phyloP scores from a whole-genome alignment of 1,284 basidiomycete species.

The Leccinum huronense region DNA sequence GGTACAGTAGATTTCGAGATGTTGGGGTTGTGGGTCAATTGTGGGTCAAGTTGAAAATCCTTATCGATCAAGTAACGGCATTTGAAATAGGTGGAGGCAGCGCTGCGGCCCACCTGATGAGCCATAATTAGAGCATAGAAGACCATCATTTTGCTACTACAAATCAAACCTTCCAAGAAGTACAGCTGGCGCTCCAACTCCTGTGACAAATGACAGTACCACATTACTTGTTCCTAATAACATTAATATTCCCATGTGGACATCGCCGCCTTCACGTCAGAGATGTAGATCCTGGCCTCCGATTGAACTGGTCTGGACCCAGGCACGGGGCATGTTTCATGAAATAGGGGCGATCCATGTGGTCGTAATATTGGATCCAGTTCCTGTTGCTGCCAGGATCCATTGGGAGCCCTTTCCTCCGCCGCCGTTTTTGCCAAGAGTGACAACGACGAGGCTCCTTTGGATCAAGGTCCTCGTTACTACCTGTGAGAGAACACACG shows the following conservation, averaged over 20 bases:
- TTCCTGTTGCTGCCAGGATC: background rate
- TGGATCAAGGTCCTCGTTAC: background rate
- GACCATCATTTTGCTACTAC: too few relatives aligned
- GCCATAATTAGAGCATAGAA: too few relatives aligned
- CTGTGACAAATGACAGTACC: background rate
- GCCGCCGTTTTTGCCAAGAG: background rate
- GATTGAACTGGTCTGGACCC: too few relatives aligned
- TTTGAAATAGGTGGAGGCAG: background rate
- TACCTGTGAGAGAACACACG: conserved; percentile 49
- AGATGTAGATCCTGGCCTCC: too few relatives aligned
- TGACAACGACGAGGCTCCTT: background rate
- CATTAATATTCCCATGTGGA: too few relatives aligned
- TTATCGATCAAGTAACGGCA: too few relatives aligned
- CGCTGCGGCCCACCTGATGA: background rate
- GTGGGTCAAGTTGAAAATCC: background rate
- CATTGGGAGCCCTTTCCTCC: background rate
- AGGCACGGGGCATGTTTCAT: too few relatives aligned
- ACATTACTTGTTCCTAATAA: background rate
- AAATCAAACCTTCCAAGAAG: too few relatives aligned
- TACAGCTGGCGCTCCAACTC: too few relatives aligned
- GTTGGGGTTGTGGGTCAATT: background rate
- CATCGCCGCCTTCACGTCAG: too few relatives aligned
- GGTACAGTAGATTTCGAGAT: background rate
- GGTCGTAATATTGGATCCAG: background rate
- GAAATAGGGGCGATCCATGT: too few relatives aligned